Base-by-base conservation (phyloP, 176 grass and related monocot genomes). In the Juncus effusus region DNA sequence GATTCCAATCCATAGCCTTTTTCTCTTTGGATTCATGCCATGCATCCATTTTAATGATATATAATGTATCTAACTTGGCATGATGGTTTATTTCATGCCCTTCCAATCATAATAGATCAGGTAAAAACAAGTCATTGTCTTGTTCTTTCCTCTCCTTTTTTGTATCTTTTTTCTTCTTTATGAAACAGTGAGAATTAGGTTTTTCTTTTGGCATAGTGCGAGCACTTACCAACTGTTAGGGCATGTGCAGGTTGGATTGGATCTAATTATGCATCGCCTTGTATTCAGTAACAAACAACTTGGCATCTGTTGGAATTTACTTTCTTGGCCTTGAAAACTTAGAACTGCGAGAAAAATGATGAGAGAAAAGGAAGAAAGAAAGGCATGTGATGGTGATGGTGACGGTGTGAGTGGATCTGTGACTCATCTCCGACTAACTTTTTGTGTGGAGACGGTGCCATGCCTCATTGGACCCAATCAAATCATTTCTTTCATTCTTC, bases 341-440 rank as follows among this genome's bases (percentile, higher is more conserved):
- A 28, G 19, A 28, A 28, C 1, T 47, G 4, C 38, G n/a, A 67
- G 45, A 49, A 50, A 54, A 54, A 45, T 65, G 42, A 65, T 28
- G 19, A 28, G 19, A 28, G 19, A 28, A 28, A 28, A 28, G 19
- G 64, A 13, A 72, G 69, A 72, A 44, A 72, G 38, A 56, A 57
- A 60, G 42, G 69, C 54, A 72, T 72, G 54, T 72, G 69, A 47
- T 10, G 9, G 42, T 38, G 12, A 56, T 52, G 52, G 12, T 28
- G 38, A 52, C 6, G 6, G 37, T 72, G 53, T 19, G 35, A 78
- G 80, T 79, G 81, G 81, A 84, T 69, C 13, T 61, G 69, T 14
- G 69, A 84, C 49, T 75, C 69, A 69, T 53, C 76, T 61, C 15
- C 69, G 19, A 75, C 55, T 61, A 72, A 51, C 35, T 36, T 63